Conservation (phyloP, 257 asterid genomes). For the Marsdenia floribunda region DNA sequence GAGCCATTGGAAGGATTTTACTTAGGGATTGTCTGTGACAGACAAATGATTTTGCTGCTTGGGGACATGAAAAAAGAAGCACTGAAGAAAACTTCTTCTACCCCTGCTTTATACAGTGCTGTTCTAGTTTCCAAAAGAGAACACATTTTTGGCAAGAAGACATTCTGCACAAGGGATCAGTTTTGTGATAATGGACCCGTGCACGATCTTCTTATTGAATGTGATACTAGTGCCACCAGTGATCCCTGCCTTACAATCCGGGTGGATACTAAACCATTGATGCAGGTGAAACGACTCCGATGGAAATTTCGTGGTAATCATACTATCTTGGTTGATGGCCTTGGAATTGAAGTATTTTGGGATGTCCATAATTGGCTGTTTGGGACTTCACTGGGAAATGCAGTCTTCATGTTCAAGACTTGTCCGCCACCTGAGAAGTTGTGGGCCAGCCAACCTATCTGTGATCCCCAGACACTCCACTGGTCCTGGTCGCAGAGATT, state of each 20-base stretch:
- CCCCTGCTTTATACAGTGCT: conserved; percentile 28
- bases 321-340: conserved; percentile 39
- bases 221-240: conserved; percentile 32
- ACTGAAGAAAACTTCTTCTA: conserved; percentile 30
- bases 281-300: conserved; percentile 40
- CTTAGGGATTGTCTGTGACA: conserved; percentile 34
- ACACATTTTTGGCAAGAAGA: conserved; percentile 40
- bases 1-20: conserved; percentile 42
- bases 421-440: conserved; percentile 34
- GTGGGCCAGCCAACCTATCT: conserved; percentile 36
- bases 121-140: conserved; percentile 37
- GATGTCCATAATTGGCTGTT: conserved; percentile 50
- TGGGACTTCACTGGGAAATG: conserved; percentile 27
- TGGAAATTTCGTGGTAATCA: conserved; percentile 53
- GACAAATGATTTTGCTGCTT: conserved; percentile 34
- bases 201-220: conserved; percentile 40
- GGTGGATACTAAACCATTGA: conserved; percentile 33
- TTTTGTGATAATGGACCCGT: conserved; percentile 30
- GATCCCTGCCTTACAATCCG: conserved; percentile 38
- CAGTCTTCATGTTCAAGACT: conserved; percentile 48
- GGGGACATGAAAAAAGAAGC: conserved; percentile 48
- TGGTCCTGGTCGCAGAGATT: conserved; percentile 42
- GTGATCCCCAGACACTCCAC: conserved; percentile 31
- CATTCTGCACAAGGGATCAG: conserved; percentile 31
- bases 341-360: conserved; percentile 39